Conservation (phyloP, 2,329 filamentous ascomycete species). For the Calonectria montana region DNA sequence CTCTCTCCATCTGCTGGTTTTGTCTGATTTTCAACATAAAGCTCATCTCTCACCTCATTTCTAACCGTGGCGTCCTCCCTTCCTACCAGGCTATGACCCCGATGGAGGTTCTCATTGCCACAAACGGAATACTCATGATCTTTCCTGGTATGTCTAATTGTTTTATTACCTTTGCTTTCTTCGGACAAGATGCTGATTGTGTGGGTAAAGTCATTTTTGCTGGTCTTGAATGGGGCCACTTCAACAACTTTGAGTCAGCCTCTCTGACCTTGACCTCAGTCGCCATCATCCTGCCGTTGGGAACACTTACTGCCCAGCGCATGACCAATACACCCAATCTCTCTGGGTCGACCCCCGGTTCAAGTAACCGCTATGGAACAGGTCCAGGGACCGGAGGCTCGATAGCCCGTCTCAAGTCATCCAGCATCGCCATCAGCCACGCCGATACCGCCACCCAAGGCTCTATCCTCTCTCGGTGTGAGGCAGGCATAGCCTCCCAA, state of each 20-base stretch:
- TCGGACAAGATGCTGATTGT: neutral
- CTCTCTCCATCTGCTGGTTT: slow-evolving; percentile 62
- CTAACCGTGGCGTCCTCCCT: slow-evolving; percentile 60
- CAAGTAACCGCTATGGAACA: slow-evolving; percentile 27
- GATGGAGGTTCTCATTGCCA: slow-evolving; percentile 67
- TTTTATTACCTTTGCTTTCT: neutral
- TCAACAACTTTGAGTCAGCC: slow-evolving; percentile 59
- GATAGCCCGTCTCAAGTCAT: slow-evolving; percentile 36
- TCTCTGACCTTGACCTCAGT: slow-evolving; percentile 63
- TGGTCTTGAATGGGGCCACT: slow-evolving; percentile 56
- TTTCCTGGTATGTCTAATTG: slow-evolving; percentile 58
- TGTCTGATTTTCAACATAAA: slow-evolving; percentile 66
- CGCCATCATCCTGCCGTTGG: slow-evolving; percentile 63
- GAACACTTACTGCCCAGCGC: slow-evolving; percentile 63
- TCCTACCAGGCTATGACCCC: slow-evolving; percentile 55
- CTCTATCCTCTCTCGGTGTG: slow-evolving; percentile 42
- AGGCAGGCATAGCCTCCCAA: slow-evolving; percentile 29
- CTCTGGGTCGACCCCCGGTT: slow-evolving; percentile 30
- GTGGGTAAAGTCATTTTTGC: slow-evolving; percentile 60
- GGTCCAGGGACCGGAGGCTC: slow-evolving; percentile 26
- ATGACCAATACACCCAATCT: slow-evolving; percentile 46
- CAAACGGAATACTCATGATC: slow-evolving; percentile 67
- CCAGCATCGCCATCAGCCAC: slow-evolving; percentile 33
- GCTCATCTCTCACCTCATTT: slow-evolving; percentile 59
- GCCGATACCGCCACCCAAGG: slow-evolving; percentile 29